Percentiles rank a stretch among this genome's conserved stretches.
Conservation (phyloP, 2,329 filamentous ascomycete species). For the Passalora sequoiae region DNA sequence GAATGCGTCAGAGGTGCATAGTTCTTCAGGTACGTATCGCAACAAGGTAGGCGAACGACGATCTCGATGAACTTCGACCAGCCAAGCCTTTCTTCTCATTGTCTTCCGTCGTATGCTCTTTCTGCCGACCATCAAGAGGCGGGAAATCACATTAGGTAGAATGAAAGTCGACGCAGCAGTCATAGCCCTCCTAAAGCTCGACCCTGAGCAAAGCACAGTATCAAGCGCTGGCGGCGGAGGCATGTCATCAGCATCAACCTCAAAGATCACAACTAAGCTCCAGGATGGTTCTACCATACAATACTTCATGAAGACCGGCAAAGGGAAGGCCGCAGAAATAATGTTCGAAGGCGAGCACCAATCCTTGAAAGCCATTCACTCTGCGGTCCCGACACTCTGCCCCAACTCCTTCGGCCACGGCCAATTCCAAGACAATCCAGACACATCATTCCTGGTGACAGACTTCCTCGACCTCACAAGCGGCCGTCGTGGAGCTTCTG, state of each 20-base stretch:
- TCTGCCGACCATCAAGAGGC: constrained; percentile 1
- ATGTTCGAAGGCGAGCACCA: constrained; percentile 80
- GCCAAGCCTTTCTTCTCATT: constrained; percentile 8
- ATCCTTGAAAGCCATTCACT: constrained; percentile 76
- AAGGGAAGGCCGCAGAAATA: constrained; percentile 52
- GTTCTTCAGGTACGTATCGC: no score
- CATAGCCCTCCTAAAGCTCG: constrained; percentile 55
- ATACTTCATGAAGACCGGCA: constrained; percentile 70
- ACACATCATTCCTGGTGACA: constrained; percentile 58
- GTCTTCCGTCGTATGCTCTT: not conserved
- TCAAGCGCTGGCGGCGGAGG: constrained; percentile 60
- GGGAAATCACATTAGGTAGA: constrained; percentile 6
- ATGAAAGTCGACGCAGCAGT: constrained; percentile 61
- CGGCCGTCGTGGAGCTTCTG: constrained; percentile 26
- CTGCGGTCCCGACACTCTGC: constrained; percentile 66
- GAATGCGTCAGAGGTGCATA: no score
- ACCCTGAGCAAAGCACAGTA: constrained; percentile 52
- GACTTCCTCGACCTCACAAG: constrained; percentile 68
- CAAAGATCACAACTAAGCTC: constrained; percentile 49
- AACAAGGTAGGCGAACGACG: no score
- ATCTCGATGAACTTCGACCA: not conserved
- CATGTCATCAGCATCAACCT: constrained; percentile 60
- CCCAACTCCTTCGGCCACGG: constrained; percentile 73
- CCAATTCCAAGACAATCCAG: constrained; percentile 42
- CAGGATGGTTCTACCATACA: constrained; percentile 47